Conservation (phyloP, 2,329 filamentous ascomycete species). For the Fusarium floridanum region DNA sequence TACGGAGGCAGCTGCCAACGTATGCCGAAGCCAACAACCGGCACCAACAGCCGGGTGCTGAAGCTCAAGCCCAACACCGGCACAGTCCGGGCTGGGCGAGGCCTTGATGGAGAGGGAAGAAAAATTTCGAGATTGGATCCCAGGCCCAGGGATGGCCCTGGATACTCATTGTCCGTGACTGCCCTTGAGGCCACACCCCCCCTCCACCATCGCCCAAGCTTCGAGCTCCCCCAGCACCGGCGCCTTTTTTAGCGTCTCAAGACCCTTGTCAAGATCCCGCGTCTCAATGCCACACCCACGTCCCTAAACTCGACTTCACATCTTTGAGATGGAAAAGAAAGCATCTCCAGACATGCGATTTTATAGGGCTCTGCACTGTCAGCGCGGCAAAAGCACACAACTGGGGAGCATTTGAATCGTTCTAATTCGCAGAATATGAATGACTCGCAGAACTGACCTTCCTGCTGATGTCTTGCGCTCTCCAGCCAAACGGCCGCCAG, state of each 20-base stretch:
- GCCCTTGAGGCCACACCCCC: conserved; percentile 37
- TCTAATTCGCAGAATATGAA: neutral
- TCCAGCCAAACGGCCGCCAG: conserved; percentile 14
- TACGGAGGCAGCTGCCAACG: conserved; percentile 18
- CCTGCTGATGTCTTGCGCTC: conserved; percentile 5
- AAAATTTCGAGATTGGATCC: conserved; percentile 46
- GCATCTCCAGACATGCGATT: conserved; percentile 29
- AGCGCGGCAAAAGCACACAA: conserved; percentile 7
- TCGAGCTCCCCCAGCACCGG: conserved; percentile 42
- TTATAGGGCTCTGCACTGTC: neutral
- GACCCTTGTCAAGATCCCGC: conserved; percentile 49
- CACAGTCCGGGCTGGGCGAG: conserved; percentile 43
- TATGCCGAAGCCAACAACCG: conserved; percentile 41
- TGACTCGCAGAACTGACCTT: neutral
- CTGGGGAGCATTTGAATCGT: neutral
- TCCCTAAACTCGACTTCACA: conserved; percentile 46
- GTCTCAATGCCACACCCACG: conserved; percentile 48
- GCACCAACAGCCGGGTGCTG: conserved; percentile 42
- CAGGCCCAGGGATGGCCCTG: conserved; percentile 43
- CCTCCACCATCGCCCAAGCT: conserved; percentile 42
- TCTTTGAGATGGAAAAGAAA: conserved; percentile 35
- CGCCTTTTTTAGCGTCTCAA: conserved; percentile 45
- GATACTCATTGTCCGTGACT: conserved; percentile 25
- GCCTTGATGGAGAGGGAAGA: conserved; percentile 39
- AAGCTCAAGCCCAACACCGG: conserved; percentile 44